A percentile compares a stretch with the other conserved stretches of the same genome.
Conservation (phyloP, 495 filamentous ascomycete genomes). For the Aspergillus saccharolyticus region DNA sequence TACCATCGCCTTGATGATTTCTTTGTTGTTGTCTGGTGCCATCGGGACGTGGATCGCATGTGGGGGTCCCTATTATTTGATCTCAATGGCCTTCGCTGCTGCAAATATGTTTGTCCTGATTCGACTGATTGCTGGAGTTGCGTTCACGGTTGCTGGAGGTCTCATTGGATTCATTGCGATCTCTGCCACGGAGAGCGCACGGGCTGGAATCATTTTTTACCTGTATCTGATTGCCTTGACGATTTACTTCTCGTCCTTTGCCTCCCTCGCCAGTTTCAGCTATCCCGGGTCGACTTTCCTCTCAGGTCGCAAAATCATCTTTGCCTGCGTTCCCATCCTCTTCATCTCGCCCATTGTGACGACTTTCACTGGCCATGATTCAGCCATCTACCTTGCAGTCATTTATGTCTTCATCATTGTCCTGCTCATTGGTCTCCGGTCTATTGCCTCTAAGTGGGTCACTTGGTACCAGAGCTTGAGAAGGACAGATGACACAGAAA, state of each 20-base stretch:
- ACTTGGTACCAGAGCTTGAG: slow-evolving; percentile 45
- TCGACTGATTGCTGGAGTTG: slow-evolving; percentile 53
- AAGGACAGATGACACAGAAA: slow-evolving; percentile 43
- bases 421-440: slow-evolving; percentile 42
- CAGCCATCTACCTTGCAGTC: slow-evolving; percentile 43
- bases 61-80: slow-evolving; percentile 56
- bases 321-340: slow-evolving; percentile 42
- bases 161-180: slow-evolving; percentile 48
- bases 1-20: slow-evolving; percentile 53
- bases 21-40: slow-evolving; percentile 50
- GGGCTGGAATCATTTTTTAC: slow-evolving; percentile 44
- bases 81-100: slow-evolving; percentile 55
- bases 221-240: slow-evolving; percentile 46
- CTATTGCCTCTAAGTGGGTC: slow-evolving; percentile 46
- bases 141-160: slow-evolving; percentile 45
- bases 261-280: slow-evolving; percentile 52
- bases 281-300: slow-evolving; percentile 50
- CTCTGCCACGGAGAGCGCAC: slow-evolving; percentile 31
- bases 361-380: slow-evolving; percentile 42
- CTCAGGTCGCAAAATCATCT: slow-evolving; percentile 44
- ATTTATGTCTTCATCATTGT: slow-evolving; percentile 42
- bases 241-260: slow-evolving; percentile 47
- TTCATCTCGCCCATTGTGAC: slow-evolving; percentile 46
- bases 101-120: slow-evolving; percentile 58
- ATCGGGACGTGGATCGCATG: slow-evolving; percentile 56